Evolutionary conservation across 1,139 yeast species (phyloP), one percentile per base, ranked within the genome.

Genomic region (Spencermartinsiella ligniputridi): DNA sequence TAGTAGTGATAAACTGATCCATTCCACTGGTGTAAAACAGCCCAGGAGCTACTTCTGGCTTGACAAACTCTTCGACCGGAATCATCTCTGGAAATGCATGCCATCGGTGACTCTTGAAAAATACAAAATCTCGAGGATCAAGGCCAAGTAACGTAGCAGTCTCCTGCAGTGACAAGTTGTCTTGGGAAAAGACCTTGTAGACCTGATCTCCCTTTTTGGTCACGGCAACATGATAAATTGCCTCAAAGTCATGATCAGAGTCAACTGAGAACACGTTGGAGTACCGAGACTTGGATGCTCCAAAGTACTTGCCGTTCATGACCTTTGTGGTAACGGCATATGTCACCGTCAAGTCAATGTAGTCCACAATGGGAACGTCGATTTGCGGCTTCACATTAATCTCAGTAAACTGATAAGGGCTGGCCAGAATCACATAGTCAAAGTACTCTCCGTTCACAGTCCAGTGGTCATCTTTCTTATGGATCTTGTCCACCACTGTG

Each of bases 1-100:
- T 71, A 1, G 77, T 73, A 44, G 75, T 69, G 42, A 71, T 63
- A 38, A 73, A 66, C 3, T 64, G 57, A 49, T 73, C 78, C 58
- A 73, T 70, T 2, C 64, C 60, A 46, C 70, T 70, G 46, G 71
- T 53, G 47, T 71, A 53, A 32, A 38, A 71, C 64, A 71, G 70
- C 8, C 71, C 46, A 1, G 60, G 60, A 0, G 52, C 55, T 3
- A 54, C 62, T 32, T 62, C 50, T 5, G 61, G 52, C n/a, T 58
- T 43, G 19, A 56, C 50, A 42, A 70, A 64, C 16, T 51, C 52
- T 12, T 50, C 51, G 37, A 65, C 46, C 25, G 21, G 60, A 47
- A 6, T 52, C 57, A 18, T 51, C 30, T 41, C 57, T 52, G 42
- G 70, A 54, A 32, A 68, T 37, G 9, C 49, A 40, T 6, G 41